These are phyloP conservation scores for Sclerotinia subarctica DNA, from an alignment of 2,329 filamentous ascomycete genomes.

Conservation along the genomic window DNA sequence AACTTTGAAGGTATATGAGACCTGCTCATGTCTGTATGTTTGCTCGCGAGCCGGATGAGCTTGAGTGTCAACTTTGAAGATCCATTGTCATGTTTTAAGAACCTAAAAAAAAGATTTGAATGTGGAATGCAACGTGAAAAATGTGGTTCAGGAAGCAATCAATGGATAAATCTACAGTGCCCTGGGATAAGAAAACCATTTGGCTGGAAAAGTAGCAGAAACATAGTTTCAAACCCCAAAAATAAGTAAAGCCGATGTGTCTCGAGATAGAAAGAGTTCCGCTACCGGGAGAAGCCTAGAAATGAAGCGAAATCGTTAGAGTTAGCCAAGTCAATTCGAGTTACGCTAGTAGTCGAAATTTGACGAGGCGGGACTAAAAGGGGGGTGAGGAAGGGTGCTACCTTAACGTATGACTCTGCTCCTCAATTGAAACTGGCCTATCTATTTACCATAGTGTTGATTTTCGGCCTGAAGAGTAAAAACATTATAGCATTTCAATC, in stretches of 20 bases:
- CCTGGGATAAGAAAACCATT: background rate
- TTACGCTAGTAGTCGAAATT: background rate
- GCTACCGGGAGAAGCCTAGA: background rate
- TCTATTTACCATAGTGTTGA: too few species aligned
- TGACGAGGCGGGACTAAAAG: background rate
- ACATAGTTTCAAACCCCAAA: too few species aligned
- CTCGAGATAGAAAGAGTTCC: background rate
- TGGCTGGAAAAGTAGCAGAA: background rate
- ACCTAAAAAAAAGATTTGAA: background rate
- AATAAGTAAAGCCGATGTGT: background rate
- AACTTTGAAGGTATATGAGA: background rate
- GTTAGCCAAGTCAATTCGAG: background rate
- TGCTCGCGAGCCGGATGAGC: background rate
- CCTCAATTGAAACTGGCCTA: too few species aligned
- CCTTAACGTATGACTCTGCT: too few species aligned
- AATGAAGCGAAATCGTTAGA: background rate
- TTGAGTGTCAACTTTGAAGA: background rate
- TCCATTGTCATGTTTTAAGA: background rate
- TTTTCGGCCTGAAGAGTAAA: background rate
- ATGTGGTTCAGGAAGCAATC: too few species aligned
- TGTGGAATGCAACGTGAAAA: accelerated
- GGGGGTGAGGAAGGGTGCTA: too few species aligned
- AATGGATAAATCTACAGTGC: too few species aligned
- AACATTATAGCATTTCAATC: background rate
- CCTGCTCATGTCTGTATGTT: background rate